Evolutionary conservation across 345 rosid genomes (phyloP).

Genomic region (Hibiscus syriacus): DNA sequence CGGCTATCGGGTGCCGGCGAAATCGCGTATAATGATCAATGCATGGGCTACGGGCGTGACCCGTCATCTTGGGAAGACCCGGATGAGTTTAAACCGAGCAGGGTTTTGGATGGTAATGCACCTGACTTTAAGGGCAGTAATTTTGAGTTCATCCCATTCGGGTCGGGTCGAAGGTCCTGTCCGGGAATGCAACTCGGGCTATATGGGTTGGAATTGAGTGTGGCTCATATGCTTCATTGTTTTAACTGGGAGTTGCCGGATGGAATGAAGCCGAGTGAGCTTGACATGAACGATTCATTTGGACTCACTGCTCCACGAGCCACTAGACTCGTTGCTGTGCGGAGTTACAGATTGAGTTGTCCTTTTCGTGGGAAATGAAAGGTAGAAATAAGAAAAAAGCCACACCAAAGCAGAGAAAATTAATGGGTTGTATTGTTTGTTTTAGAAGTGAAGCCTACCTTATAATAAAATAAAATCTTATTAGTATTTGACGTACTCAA

Average conservation of each 20-base stretch:
- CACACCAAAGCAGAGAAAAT: neutral
- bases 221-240: slow-evolving; percentile 61
- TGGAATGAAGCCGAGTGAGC: slow-evolving; percentile 47
- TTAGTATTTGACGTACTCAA: no score
- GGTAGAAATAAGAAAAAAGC: neutral
- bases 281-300: slow-evolving; percentile 62
- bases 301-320: slow-evolving; percentile 80
- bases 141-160: slow-evolving; percentile 67
- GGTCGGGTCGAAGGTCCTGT: slow-evolving; percentile 78
- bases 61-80: slow-evolving; percentile 49
- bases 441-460: no score
- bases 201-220: slow-evolving; percentile 54
- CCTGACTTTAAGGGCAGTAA: slow-evolving; percentile 31
- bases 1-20: slow-evolving; percentile 49
- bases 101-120: slow-evolving; percentile 39
- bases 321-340: slow-evolving; percentile 47
- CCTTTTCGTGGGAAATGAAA: slow-evolving; percentile 2
- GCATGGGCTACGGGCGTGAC: neutral
- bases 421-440: neutral
- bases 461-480: no score
- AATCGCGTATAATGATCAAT: slow-evolving; percentile 55
- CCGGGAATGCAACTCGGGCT: slow-evolving; percentile 81
- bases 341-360: slow-evolving; percentile 39
- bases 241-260: slow-evolving; percentile 66
- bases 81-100: slow-evolving; percentile 39